Conservation (phyloP, 2,329 filamentous ascomycete genomes). For the Corinectria fuckeliana region DNA sequence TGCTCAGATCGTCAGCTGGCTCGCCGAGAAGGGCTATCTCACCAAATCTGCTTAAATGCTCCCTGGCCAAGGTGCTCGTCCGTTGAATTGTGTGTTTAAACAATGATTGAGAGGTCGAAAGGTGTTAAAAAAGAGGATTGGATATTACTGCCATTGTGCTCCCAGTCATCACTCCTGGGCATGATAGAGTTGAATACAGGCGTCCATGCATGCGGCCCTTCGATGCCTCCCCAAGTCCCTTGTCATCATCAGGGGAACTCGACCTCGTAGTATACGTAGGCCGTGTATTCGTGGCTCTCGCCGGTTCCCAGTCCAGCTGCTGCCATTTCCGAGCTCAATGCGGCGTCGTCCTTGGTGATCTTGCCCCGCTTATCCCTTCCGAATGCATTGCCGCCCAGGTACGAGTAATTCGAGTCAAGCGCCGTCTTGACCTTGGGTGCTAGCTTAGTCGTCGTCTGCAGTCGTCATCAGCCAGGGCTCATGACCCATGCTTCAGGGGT, state of each 20-base stretch:
- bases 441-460: slow-evolving; percentile 80
- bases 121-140: slow-evolving; percentile 30
- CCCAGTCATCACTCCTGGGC: slow-evolving; percentile 30
- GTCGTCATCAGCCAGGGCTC: slow-evolving; percentile 20
- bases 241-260: slow-evolving; percentile 64
- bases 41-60: slow-evolving; percentile 36
- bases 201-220: slow-evolving; percentile 35
- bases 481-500: neutral
- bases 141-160: slow-evolving; percentile 38
- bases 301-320: slow-evolving; percentile 71
- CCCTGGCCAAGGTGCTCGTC: neutral
- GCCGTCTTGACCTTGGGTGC: slow-evolving; percentile 79
- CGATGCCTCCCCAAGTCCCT: slow-evolving; percentile 5
- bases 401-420: slow-evolving; percentile 85
- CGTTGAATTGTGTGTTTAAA: slow-evolving; percentile 23
- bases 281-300: slow-evolving; percentile 85
- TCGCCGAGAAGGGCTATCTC: slow-evolving; percentile 68
- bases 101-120: slow-evolving; percentile 7
- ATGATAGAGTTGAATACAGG: slow-evolving; percentile 41
- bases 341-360: slow-evolving; percentile 86
- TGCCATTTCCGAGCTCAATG: slow-evolving; percentile 82
- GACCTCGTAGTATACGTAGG: slow-evolving; percentile 97
- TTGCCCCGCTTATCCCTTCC: slow-evolving; percentile 92
- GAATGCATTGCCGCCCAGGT: slow-evolving; percentile 93
- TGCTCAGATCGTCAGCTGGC: slow-evolving; percentile 79